Evolutionary conservation across 495 filamentous ascomycete species (phyloP).

Genomic region (Talaromyces ruber): DNA sequence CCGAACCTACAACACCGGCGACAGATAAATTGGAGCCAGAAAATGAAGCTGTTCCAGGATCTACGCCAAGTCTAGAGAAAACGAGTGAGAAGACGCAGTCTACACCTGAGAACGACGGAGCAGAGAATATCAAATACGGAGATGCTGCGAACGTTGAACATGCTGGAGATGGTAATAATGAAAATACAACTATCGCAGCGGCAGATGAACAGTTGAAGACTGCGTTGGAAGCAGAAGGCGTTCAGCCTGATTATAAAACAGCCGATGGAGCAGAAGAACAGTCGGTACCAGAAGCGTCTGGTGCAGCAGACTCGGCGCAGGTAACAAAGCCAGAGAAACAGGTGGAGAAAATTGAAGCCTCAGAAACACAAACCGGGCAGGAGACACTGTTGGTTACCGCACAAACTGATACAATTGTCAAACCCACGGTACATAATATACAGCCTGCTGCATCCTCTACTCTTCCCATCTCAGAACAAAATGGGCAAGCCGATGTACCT

Average conservation of each 20-base stretch:
- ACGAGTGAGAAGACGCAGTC: not conserved
- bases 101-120: not conserved
- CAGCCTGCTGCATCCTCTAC: not conserved
- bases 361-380: not conserved
- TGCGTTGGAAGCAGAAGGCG: not conserved
- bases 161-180: not conserved
- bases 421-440: not conserved
- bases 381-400: not conserved
- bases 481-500: not conserved
- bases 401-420: not conserved
- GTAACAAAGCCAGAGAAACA: not conserved
- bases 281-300: not conserved
- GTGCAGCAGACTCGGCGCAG: not conserved
- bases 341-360: not conserved
- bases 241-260: not conserved
- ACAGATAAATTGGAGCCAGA: constrained; percentile 34
- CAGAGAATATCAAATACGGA: not conserved
- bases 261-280: not conserved
- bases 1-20: constrained; percentile 11
- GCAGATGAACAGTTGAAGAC: not conserved
- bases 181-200: not conserved
- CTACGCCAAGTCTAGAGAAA: not conserved
- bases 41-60: constrained; percentile 6
- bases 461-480: not conserved
- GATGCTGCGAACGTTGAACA: not conserved